phyloP scores from a whole-genome alignment of 2,329 filamentous ascomycete species.

The Colletotrichum coccodes region DNA sequence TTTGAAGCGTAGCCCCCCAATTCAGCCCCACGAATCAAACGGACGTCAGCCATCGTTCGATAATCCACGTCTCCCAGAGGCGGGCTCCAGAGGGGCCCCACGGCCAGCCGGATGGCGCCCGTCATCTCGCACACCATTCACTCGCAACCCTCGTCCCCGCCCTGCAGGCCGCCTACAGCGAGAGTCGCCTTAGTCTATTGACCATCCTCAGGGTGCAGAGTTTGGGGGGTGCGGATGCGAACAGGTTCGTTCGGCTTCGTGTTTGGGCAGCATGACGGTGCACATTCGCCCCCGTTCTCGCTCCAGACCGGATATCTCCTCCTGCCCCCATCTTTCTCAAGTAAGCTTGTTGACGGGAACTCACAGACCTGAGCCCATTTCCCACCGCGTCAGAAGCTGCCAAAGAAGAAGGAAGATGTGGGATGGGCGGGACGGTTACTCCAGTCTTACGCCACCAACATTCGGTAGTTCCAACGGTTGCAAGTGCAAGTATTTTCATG shows the following conservation, averaged over 20 bases:
- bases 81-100: neutral
- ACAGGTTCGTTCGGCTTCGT: constrained; percentile 10
- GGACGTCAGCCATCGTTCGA: constrained; percentile 13
- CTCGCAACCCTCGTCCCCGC: neutral
- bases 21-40: constrained; percentile 1
- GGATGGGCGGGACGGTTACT: neutral
- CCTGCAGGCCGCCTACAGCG: neutral
- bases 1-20: too few relatives aligned
- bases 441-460: neutral
- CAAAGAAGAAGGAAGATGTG: neutral
- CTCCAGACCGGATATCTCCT: neutral
- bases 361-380: constrained; percentile 8
- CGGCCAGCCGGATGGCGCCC: constrained; percentile 10
- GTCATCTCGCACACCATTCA: constrained; percentile 6
- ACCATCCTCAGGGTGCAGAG: neutral
- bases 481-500: neutral
- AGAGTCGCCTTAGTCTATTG: neutral
- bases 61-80: constrained; percentile 12
- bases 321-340: neutral
- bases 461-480: neutral
- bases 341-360: constrained; percentile 1
- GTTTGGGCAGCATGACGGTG: neutral
- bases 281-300: neutral
- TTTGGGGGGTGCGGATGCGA: neutral
- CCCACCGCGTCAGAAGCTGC: neutral